Evolutionary conservation across 352 stramenopile species (phyloP), one percentile per base, ranked within the genome.

Genomic region (Phytophthora quininea): DNA sequence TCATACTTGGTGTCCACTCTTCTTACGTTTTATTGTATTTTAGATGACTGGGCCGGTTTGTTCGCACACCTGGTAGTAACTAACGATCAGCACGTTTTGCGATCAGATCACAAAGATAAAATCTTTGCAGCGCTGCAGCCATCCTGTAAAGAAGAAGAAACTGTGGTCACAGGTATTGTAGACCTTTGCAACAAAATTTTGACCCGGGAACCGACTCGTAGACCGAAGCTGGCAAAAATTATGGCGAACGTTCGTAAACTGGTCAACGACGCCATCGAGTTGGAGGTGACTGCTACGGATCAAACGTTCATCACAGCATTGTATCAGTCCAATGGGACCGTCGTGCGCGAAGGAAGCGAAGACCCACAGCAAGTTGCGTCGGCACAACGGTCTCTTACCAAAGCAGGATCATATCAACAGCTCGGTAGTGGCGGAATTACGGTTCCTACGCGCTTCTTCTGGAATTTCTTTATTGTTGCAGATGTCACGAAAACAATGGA

Each of bases 21-120:
- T 45, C 29, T 45, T 8, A 42, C 38, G 4, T 37, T 31, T 37
- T 62, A 11, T 37, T 58, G 14, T n/a, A 29, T 15, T 43, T 71
- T 58, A 92, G 84, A 93, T 53, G 81, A 91, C 45, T 90, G 79
- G 73, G 75, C 83, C 6, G 68, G 60, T 29, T 63, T 93, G 29
- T 93, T 87, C 51, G 69, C 85, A 0, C 85, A 93, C 46, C 56
- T 93, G 2, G 69, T 87, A 10, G 61, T 81, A 5, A 65, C 54
- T n/a, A 49, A 74, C 12, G 67, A 73, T 10, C 54, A 68, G 24
- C 19, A 35, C 10, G 74, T 86, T 6, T 40, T 92, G 24, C 76
- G 77, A 4, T 62, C 67, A 1, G 74, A 88, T 24, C 82, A 90
- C 43, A 55, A 67, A 29, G 38, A 76, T 3, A 88, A 80, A 43